A percentile compares a stretch with the other conserved stretches of the same genome.
These are phyloP conservation scores for Alternaria incomplexa DNA, from an alignment of 2,329 filamentous ascomycete genomes.

Conservation along the genomic window DNA sequence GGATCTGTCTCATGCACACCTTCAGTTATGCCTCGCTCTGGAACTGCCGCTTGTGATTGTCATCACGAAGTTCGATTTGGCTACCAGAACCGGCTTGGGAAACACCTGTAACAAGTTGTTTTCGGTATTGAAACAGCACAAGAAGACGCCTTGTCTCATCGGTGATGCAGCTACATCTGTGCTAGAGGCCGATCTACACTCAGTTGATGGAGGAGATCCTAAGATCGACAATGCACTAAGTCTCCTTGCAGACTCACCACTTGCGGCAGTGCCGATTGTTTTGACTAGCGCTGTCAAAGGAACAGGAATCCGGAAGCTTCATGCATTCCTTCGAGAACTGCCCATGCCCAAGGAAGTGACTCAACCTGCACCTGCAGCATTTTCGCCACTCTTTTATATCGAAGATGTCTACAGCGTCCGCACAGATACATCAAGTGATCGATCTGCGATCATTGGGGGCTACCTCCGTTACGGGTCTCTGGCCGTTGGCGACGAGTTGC, in stretches of 20 bases:
- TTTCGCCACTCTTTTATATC: constrained; percentile 78
- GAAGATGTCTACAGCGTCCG: constrained; percentile 79
- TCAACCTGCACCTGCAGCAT: constrained; percentile 49
- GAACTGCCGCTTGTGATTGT: constrained; percentile 78
- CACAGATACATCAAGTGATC: constrained; percentile 52
- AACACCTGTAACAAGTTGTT: constrained; percentile 75
- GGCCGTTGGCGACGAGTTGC: constrained; percentile 76
- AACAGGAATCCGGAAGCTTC: constrained; percentile 78
- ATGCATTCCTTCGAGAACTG: constrained; percentile 78
- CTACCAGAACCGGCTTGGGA: constrained; percentile 73
- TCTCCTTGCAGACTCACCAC: constrained; percentile 56
- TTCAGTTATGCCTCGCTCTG: constrained; percentile 84
- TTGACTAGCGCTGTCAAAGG: constrained; percentile 88
- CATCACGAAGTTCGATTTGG: constrained; percentile 90
- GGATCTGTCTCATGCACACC: constrained; percentile 78
- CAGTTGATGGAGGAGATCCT: constrained; percentile 63
- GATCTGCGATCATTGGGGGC: constrained; percentile 75
- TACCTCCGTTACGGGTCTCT: constrained; percentile 80
- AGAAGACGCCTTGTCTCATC: constrained; percentile 76
- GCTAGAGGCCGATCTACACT: constrained; percentile 55
- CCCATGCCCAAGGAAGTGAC: constrained; percentile 61
- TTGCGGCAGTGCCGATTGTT: constrained; percentile 75
- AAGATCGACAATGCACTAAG: constrained; percentile 65
- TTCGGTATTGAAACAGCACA: constrained; percentile 76
- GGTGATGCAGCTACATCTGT: constrained; percentile 32